Evolutionary conservation across 192 early-diverging fungal genomes (phyloP).

Genomic region (Coemansia sp.): DNA sequence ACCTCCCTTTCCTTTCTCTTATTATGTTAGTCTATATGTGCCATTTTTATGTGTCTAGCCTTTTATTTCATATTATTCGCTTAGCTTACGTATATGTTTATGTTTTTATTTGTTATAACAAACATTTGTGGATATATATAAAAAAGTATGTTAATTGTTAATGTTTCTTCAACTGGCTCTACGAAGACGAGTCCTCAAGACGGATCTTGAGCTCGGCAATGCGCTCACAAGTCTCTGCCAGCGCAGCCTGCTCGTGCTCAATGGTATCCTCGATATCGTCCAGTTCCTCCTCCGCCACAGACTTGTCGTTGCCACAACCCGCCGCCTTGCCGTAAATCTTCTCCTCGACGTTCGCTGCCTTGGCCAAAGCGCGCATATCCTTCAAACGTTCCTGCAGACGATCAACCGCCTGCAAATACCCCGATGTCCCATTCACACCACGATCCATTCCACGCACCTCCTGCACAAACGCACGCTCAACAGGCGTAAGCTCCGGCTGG

Average conservation of each 20-base stretch:
- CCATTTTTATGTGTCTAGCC: too few relatives aligned
- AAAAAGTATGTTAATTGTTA: background rate
- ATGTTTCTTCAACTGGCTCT: background rate
- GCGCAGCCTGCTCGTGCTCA: constrained; percentile 21
- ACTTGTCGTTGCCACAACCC: background rate
- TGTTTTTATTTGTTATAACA: background rate
- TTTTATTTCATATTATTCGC: background rate
- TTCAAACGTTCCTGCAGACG: constrained; percentile 31
- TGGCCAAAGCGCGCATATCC: constrained; percentile 23
- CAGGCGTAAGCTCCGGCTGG: constrained; percentile 62
- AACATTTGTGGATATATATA: background rate
- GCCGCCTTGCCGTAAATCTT: constrained; percentile 7
- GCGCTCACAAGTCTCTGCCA: constrained; percentile 33
- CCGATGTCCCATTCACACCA: constrained; percentile 30
- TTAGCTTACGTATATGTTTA: background rate
- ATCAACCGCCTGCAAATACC: constrained; percentile 21
- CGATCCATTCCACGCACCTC: constrained; percentile 32
- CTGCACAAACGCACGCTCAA: constrained; percentile 50
- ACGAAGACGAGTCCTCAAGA: constrained; percentile 14
- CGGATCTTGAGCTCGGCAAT: constrained; percentile 31
- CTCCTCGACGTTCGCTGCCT: constrained; percentile 8
- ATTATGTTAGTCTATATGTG: background rate
- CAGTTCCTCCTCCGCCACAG: constrained; percentile 16
- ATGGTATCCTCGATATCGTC: constrained; percentile 21
- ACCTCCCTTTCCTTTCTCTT: background rate